Conservation (phyloP, 2,329 filamentous ascomycete genomes). For the Botrytis byssoidea region DNA sequence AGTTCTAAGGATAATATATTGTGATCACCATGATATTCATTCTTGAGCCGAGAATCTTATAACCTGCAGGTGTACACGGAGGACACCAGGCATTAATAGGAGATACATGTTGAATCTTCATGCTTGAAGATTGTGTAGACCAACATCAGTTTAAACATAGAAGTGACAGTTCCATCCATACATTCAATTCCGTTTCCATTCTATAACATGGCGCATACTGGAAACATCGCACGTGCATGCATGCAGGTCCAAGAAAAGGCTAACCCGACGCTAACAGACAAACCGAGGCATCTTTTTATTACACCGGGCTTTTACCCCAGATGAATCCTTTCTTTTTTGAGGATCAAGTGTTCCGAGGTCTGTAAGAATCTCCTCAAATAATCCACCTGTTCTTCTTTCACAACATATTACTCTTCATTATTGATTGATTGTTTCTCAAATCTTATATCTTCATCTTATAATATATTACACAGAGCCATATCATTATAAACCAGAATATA, state of each 20-base stretch:
- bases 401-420: not conserved
- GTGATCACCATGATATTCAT: not conserved
- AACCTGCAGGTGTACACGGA: not conserved
- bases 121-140: not conserved
- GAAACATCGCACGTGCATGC: conserved; percentile 5
- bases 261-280: conserved; percentile 10
- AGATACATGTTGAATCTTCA: not conserved
- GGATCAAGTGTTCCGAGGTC: not conserved
- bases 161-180: not conserved
- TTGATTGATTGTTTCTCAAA: conserved; percentile 11
- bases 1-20: not conserved
- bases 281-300: conserved; percentile 35
- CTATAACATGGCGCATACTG: not conserved
- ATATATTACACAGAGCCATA: conserved; percentile 8
- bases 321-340: conserved; percentile 1
- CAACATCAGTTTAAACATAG: not conserved
- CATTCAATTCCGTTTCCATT: not conserved
- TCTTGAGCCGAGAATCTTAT: not conserved
- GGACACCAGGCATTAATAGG: not conserved
- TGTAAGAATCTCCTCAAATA: conserved; percentile 16
- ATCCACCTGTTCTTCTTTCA: conserved; percentile 9
- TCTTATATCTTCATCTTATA: conserved; percentile 10
- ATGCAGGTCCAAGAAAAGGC: not conserved
- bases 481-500: conserved; percentile 26
- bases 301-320: conserved; percentile 28